Percentiles rank a stretch among this genome's conserved stretches.
phyloP scores from a whole-genome alignment of 2,329 filamentous ascomycete species.

The Lachnellula suecica region DNA sequence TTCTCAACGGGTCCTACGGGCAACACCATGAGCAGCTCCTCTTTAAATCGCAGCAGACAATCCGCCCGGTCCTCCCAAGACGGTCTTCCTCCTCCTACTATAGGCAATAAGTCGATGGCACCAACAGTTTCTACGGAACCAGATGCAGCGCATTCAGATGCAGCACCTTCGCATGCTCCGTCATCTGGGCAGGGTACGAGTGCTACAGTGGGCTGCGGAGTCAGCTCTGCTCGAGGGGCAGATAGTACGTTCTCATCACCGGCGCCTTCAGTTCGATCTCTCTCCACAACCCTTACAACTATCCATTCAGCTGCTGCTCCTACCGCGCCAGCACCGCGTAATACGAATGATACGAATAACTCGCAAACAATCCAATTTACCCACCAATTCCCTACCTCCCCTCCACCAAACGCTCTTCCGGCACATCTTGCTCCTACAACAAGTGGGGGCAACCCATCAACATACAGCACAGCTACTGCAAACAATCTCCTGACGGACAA shows the following conservation, averaged over 20 bases:
- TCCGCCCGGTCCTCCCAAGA: constrained; percentile 63
- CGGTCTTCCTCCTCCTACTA: constrained; percentile 56
- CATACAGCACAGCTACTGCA: constrained; percentile 75
- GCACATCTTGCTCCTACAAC: constrained; percentile 59
- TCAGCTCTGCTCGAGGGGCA: constrained; percentile 65
- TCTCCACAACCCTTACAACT: constrained; percentile 82
- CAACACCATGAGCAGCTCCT: constrained; percentile 47
- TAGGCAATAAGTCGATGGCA: constrained; percentile 59
- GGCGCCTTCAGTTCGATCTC: constrained; percentile 74
- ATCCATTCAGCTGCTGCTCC: constrained; percentile 68
- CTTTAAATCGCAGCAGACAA: constrained; percentile 54
- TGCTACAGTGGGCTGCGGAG: constrained; percentile 66
- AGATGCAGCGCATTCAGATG: constrained; percentile 72
- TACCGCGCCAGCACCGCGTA: constrained; percentile 41
- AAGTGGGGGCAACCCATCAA: constrained; percentile 58
- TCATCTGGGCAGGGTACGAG: constrained; percentile 72
- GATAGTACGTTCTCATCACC: constrained; percentile 81
- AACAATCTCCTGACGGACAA: constrained; percentile 83
- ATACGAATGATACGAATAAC: constrained; percentile 29
- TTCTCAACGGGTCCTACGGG: constrained; percentile 56
- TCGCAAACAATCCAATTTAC: constrained; percentile 54
- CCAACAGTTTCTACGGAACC: constrained; percentile 78
- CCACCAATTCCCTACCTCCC: constrained; percentile 62
- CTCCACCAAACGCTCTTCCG: constrained; percentile 72
- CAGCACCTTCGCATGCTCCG: constrained; percentile 70